These are phyloP conservation scores for Zygosaccharomyces gambellarensis DNA, from an alignment of 805 yeast genomes.

Conservation along the genomic window DNA sequence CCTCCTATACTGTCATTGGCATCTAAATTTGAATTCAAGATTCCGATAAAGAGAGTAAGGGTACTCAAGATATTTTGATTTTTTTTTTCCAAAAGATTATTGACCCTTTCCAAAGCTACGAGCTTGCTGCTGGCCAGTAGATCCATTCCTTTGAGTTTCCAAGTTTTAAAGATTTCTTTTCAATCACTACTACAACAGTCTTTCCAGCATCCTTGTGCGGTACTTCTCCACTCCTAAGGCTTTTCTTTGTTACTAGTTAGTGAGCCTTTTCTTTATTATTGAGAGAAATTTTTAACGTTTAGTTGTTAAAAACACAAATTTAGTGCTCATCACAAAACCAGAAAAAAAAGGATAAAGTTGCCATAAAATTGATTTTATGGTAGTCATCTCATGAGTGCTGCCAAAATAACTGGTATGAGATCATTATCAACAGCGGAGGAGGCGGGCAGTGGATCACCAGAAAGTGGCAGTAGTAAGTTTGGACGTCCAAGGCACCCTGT, in stretches of 20 bases:
- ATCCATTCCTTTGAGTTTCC: neutral
- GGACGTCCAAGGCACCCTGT: conserved; percentile 6
- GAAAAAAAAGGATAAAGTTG: neutral
- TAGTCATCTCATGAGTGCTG: conserved; percentile 12
- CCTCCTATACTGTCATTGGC: too few species aligned
- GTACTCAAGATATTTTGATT: too few species aligned
- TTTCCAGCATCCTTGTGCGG: neutral
- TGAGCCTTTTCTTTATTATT: neutral
- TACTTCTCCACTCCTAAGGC: neutral
- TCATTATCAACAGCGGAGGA: conserved; percentile 6
- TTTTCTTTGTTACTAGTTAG: neutral
- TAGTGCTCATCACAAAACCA: neutral
- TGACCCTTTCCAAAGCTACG: neutral
- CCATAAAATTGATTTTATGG: neutral
- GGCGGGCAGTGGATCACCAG: neutral
- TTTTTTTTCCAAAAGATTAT: too few species aligned
- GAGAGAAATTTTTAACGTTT: conserved; percentile 3
- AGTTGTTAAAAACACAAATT: conserved; percentile 2
- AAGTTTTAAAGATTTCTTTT: neutral
- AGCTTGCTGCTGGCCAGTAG: neutral
- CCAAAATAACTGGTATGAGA: conserved; percentile 11
- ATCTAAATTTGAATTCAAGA: neutral
- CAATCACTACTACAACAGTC: neutral
- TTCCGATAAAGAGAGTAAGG: neutral
- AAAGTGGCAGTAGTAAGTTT: neutral